Base-by-base conservation (phyloP, 495 filamentous ascomycete genomes). In the Xylaria sp. region DNA sequence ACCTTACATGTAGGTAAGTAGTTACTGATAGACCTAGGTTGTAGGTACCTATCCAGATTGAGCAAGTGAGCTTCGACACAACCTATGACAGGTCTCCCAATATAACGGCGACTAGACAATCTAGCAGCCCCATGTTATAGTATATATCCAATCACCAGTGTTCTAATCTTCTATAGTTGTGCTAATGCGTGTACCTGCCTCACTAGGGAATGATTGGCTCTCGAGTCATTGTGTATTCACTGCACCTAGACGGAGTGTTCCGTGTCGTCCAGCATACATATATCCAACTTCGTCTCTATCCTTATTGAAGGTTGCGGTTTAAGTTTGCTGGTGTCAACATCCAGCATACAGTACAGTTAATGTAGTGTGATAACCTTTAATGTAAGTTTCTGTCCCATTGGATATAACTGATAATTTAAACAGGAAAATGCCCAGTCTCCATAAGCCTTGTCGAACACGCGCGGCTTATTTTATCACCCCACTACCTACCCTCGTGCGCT, bases 101-200 rank as follows among this genome's bases (percentile, higher is more conserved):
- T 52, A 66, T 66, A 66, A 35, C 62, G 31, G 62, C 43, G 62
- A 59, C 33, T 59, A 66, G 37, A 21, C 14, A 48, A n/a, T 29
- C 11, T 43, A 33, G 61, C 21, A 61, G 26, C 24, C 35, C 59
- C 37, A 40, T 26, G 37, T 40, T 26, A 62, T n/a, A n/a, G n/a
- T n/a, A n/a, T 26, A 41, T 31, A 21, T 48, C 61, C 61, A 44
- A 64, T 62, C 37, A 40, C 21, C 5, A 14, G 59, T 29, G 26
- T 29, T n/a, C 21, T 62, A 61, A 43, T 62, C 37, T 43, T 26
- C 58, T 43, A 40, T 7, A 33, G n/a, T 29, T 37, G 15, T 15
- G n/a, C n/a, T 62, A 64, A 50, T 66, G 62, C 26, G 17, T 52
- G 62, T 50, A 66, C 62, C 44, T 66, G 62, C 62, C 62, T 66